phyloP scores from a whole-genome alignment of 2,329 filamentous ascomycete species.

The Alternaria alternata region DNA sequence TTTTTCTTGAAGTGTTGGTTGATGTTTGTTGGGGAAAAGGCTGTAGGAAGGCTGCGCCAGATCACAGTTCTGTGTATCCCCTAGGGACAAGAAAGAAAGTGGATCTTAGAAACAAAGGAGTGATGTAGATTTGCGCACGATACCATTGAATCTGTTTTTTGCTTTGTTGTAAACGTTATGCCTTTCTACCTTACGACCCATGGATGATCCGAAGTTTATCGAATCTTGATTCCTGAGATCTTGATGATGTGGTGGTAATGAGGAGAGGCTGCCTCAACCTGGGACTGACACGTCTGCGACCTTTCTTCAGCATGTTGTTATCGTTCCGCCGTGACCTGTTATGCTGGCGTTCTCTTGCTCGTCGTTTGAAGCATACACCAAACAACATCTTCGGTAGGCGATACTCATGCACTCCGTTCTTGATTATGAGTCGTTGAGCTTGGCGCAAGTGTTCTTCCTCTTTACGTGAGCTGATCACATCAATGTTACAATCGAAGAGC shows the following conservation, averaged over 20 bases:
- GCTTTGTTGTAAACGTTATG: background rate
- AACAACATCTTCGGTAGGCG: background rate
- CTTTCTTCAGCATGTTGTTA: background rate
- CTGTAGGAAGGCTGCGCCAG: slow-evolving; percentile 25
- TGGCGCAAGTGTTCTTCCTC: no score
- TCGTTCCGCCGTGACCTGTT: background rate
- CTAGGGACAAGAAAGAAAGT: slow-evolving; percentile 8
- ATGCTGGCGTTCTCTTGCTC: background rate
- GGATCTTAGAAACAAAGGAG: slow-evolving; percentile 1
- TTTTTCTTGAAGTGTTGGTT: slow-evolving; percentile 5
- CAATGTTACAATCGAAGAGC: no score
- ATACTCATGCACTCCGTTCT: no score
- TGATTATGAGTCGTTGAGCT: no score
- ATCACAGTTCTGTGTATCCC: slow-evolving; percentile 3
- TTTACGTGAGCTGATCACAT: no score
- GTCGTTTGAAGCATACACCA: background rate
- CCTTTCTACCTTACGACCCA: background rate
- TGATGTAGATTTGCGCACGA: slow-evolving; percentile 7
- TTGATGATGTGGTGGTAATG: background rate
- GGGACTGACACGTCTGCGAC: background rate
- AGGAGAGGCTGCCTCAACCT: background rate
- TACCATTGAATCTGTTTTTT: slow-evolving; percentile 6
- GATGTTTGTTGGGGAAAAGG: slow-evolving; percentile 6
- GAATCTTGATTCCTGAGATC: background rate
- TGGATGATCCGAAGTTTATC: background rate